Evolutionary conservation across 208 protist genomes (phyloP).

Genomic region (Acanthamoeba healyi): DNA sequence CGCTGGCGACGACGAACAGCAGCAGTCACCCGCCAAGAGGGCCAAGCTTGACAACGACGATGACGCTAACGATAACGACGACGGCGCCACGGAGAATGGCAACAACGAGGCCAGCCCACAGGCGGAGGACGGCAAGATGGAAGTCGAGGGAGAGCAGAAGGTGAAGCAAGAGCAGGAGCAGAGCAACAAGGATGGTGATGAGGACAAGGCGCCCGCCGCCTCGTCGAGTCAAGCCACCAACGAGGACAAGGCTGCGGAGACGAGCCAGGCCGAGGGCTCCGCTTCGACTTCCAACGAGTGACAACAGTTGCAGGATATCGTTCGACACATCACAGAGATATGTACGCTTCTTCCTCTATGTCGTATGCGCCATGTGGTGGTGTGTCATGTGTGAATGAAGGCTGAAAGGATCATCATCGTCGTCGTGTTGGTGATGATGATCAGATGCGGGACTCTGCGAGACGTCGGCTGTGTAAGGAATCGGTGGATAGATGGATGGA

Average conservation of each 20-base stretch:
- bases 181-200: not conserved
- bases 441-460: no score
- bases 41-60: slow-evolving; percentile 16
- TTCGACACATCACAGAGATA: no score
- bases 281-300: not conserved
- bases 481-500: no score
- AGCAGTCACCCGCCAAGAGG: not conserved
- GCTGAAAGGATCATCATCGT: no score
- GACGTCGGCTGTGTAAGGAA: no score
- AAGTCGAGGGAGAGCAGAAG: not conserved
- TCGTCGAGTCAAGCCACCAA: not conserved
- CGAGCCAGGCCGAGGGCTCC: not conserved
- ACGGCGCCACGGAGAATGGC: not conserved
- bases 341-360: no score
- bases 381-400: no score
- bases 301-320: no score
- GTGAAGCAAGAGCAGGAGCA: not conserved
- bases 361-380: no score
- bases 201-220: no score
- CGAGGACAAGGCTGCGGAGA: not conserved
- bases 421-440: no score
- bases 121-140: not conserved
- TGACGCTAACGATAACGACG: not conserved
- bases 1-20: not conserved
- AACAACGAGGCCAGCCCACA: not conserved